Evolutionary conservation across 2,329 filamentous ascomycete genomes (phyloP), one percentile per base, ranked within the genome.

Genomic region (Ophiostoma novo-ulmi): DNA sequence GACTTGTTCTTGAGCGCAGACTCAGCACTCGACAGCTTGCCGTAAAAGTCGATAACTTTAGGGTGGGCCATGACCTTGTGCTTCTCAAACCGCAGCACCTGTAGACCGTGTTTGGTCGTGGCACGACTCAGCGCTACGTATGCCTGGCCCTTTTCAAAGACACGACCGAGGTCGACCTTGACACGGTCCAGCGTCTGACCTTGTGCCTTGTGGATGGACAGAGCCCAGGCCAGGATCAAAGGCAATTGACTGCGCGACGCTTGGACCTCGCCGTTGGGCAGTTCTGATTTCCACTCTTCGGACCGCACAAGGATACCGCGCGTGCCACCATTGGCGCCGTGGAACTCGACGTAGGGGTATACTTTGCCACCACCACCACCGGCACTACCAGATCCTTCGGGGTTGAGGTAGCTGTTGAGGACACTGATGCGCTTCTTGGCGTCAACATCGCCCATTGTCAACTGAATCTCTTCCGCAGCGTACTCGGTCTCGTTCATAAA

Each of bases 181-280:
- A 99, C 95, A 68, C 94, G 86, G 77, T 97, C 93, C 36, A 97
- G 82, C 0, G 94, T 98, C 79, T 98, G 94, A 1, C 94, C 94
- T 78, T 98, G 94, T 0, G 95, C 95, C 80, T 99, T 99, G 83
- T 99, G 95, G 72, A 99, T 99, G 0, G 93, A 97, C 26, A 99
- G 82, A 1, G 95, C 95, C 95, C 95, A 99, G 0, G 95, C 95
- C 39, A 99, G 84, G 73, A 99, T 98, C 68, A 99, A 84, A 0
- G 95, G 95, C 1, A 94, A 80, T 76, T 94, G 92, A 65, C 85
- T 86, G 55, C 95, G 91, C 72, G 92, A 92, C 1, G 95, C 95
- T 79, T 97, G 93, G 0, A 98, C 85, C 78, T 98, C 94, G 66
- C 95, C 95, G 70, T 91, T 97, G 1, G 95, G 95, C n/a, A 97